phyloP scores from a whole-genome alignment of 495 filamentous ascomycete genomes.

The Trichocladium antarcticum region DNA sequence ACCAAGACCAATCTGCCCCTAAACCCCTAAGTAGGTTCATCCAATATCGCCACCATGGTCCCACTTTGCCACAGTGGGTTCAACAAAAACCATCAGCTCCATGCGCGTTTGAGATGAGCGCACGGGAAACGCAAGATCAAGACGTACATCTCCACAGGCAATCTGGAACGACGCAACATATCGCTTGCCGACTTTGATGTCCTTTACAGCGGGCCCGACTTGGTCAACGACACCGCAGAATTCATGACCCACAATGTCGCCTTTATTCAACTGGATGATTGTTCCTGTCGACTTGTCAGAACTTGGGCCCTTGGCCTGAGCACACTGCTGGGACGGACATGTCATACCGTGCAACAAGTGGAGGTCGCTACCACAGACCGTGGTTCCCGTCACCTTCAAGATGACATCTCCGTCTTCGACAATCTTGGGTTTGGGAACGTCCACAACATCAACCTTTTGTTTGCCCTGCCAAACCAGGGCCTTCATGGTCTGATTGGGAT shows the following conservation, averaged over 20 bases:
- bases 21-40: too few relatives aligned
- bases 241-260: conserved; percentile 86
- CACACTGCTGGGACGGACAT: neutral
- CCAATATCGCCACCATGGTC: too few relatives aligned
- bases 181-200: conserved; percentile 52
- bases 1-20: too few relatives aligned
- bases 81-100: too few relatives aligned
- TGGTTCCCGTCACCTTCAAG: conserved; percentile 71
- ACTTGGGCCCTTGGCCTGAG: conserved; percentile 2
- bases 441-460: conserved; percentile 50
- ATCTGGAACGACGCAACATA: conserved; percentile 86
- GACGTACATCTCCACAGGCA: conserved; percentile 48
- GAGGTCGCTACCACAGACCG: conserved; percentile 78
- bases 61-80: too few relatives aligned
- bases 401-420: conserved; percentile 70
- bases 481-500: conserved; percentile 53
- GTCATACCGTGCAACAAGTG: conserved; percentile 59
- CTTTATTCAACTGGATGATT: conserved; percentile 62
- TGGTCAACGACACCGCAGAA: conserved; percentile 74
- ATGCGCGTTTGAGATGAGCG: too few relatives aligned
- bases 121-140: too few relatives aligned
- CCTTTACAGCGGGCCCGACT: conserved; percentile 50
- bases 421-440: conserved; percentile 58
- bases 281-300: conserved; percentile 29
- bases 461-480: conserved; percentile 64